These are phyloP conservation scores for Monilinia aucupariae DNA, from an alignment of 2,329 filamentous ascomycete genomes.

Conservation along the genomic window DNA sequence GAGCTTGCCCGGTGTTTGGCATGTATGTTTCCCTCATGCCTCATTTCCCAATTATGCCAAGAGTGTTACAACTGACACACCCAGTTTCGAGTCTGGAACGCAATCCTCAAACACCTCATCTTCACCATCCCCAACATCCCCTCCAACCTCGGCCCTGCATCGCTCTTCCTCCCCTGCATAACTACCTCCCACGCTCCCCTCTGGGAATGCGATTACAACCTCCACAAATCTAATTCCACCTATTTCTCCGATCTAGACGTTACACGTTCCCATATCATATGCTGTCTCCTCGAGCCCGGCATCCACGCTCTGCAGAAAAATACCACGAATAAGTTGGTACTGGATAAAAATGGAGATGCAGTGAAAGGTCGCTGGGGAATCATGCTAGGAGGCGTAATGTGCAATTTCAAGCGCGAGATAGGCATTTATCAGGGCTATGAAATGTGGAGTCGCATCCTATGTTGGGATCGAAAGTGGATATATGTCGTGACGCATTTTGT, in stretches of 20 bases:
- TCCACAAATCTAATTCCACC: conserved; percentile 67
- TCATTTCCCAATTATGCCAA: not conserved
- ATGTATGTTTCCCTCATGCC: conserved; percentile 45
- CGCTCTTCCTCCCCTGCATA: conserved; percentile 57
- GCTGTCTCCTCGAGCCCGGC: conserved; percentile 57
- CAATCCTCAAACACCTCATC: conserved; percentile 42
- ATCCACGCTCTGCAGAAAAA: conserved; percentile 50
- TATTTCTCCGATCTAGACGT: conserved; percentile 68
- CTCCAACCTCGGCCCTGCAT: conserved; percentile 30
- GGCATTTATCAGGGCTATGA: conserved; percentile 64
- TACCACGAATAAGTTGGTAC: conserved; percentile 44
- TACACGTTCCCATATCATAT: conserved; percentile 73
- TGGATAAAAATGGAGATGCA: conserved; percentile 39
- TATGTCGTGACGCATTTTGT: conserved; percentile 73
- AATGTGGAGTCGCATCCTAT: conserved; percentile 64
- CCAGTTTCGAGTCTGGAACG: conserved; percentile 44
- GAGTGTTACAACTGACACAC: not conserved
- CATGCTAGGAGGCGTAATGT: conserved; percentile 67
- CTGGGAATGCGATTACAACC: conserved; percentile 65
- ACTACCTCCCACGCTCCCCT: conserved; percentile 54
- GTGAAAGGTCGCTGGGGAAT: conserved; percentile 53
- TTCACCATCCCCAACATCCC: conserved; percentile 38
- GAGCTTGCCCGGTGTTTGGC: conserved; percentile 54
- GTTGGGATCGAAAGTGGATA: conserved; percentile 79
- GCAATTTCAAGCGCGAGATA: conserved; percentile 70